These are phyloP conservation scores for Ophiorrhiza pumila DNA, from an alignment of 257 asterid species.

Conservation along the genomic window DNA sequence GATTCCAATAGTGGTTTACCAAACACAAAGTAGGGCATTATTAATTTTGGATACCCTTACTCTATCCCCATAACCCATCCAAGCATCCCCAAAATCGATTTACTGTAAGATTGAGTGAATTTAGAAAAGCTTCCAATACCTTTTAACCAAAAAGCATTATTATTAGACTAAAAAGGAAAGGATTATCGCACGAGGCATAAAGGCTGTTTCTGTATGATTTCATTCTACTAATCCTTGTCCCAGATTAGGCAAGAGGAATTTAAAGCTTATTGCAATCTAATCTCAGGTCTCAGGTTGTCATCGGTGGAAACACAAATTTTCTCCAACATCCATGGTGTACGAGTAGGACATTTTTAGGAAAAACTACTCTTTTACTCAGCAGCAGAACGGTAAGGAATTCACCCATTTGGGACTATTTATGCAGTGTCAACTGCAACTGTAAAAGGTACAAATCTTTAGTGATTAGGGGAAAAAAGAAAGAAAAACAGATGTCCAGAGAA, in stretches of 20 bases:
- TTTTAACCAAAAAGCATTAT: neutral
- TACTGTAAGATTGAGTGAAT: neutral
- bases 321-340: neutral
- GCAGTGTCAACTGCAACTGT: neutral
- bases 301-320: neutral
- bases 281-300: neutral
- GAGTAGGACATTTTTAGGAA: neutral
- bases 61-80: too few relatives aligned
- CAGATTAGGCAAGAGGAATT: neutral
- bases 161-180: neutral
- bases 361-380: neutral
- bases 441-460: neutral
- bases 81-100: too few relatives aligned
- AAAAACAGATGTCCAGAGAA: neutral
- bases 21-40: too few relatives aligned
- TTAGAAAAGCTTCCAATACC: neutral
- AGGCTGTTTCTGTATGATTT: neutral
- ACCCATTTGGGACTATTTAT: neutral
- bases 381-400: neutral
- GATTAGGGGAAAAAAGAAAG: neutral
- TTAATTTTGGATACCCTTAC: too few relatives aligned
- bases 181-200: neutral
- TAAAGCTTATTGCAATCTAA: neutral
- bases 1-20: too few relatives aligned
- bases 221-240: neutral